Percentiles rank a stretch among this genome's conserved stretches.
Evolutionary conservation across 2,329 filamentous ascomycete genomes (phyloP).

Genomic region (Aspergillus tanneri): DNA sequence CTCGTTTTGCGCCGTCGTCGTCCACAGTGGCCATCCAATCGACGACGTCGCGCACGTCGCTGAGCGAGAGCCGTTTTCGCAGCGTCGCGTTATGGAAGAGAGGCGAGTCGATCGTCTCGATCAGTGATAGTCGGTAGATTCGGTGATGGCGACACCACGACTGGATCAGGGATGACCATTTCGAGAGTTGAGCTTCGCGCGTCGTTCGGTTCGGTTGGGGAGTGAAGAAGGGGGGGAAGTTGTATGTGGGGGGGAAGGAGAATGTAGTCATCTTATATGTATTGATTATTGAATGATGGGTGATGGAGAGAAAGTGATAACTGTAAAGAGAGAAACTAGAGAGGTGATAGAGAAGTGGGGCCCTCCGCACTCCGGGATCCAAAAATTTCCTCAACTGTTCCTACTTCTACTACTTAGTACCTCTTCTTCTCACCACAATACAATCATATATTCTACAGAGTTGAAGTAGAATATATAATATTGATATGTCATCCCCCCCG

Average conservation of each 20-base stretch:
- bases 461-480: not conserved
- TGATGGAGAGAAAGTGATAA: too few relatives aligned
- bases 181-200: conserved; percentile 58
- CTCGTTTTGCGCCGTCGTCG: conserved; percentile 48
- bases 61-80: conserved; percentile 48
- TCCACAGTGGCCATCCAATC: conserved; percentile 56
- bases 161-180: conserved; percentile 85
- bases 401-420: too few relatives aligned
- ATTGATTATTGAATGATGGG: too few relatives aligned
- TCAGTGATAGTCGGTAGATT: conserved; percentile 71
- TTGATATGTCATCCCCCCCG: conserved; percentile 9
- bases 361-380: too few relatives aligned
- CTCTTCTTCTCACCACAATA: not conserved
- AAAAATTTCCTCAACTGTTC: too few relatives aligned
- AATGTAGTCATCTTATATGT: too few relatives aligned
- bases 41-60: conserved; percentile 55
- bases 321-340: too few relatives aligned
- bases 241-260: conserved; percentile 43
- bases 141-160: conserved; percentile 77
- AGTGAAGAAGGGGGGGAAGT: conserved; percentile 56
- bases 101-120: conserved; percentile 58
- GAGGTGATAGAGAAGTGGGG: too few relatives aligned
- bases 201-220: conserved; percentile 48
- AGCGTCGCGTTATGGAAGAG: conserved; percentile 55
- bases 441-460: too few relatives aligned